Base-by-base conservation (phyloP, 1,284 basidiomycete species). In the Erythrobasidium hasegawianum region DNA sequence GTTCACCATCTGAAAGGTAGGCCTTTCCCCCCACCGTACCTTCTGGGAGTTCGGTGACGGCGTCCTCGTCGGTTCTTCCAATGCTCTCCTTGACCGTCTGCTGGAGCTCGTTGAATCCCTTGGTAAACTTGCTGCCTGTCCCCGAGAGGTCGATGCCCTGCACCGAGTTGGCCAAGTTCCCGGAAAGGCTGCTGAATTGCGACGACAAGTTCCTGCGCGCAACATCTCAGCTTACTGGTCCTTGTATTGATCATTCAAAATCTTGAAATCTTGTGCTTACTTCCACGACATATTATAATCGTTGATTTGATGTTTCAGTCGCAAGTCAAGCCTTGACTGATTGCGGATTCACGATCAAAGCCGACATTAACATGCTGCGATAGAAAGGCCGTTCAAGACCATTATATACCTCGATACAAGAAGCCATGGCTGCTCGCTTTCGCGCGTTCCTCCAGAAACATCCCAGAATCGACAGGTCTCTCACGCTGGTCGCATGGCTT, bases 1-100 rank as follows among this genome's bases (percentile, higher is more conserved):
- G n/a, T n/a, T n/a, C n/a, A n/a, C n/a, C n/a, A n/a, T n/a, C n/a
- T n/a, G n/a, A n/a, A n/a, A n/a, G n/a, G n/a, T n/a, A n/a, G n/a
- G n/a, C n/a, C n/a, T n/a, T n/a, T n/a, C n/a, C n/a, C n/a, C n/a
- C n/a, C n/a, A n/a, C n/a, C n/a, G n/a, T n/a, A 87, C 88, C 87
- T 79, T 89, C 86, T n/a, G 88, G 87, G 39, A 93, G 83, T 79
- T 97, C 95, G 20, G 95, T 98, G 75, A 98, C 95, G 73, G 95
- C 94, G 69, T 92, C 91, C 20, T 88, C 83, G 14, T 89, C 84
- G 64, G 96, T 85, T 73, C 90, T 87, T 26, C 95, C 95, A 2
- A 97, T 83, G 57, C 88, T 84, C 79, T 98, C 95, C 73, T 83
- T 81, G 57, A 72, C 68, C 0, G 60, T 57, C 65, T 74, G 73